Base-by-base conservation (phyloP, 2,329 filamentous ascomycete species). In the Lasiodiplodia hormozganensis region DNA sequence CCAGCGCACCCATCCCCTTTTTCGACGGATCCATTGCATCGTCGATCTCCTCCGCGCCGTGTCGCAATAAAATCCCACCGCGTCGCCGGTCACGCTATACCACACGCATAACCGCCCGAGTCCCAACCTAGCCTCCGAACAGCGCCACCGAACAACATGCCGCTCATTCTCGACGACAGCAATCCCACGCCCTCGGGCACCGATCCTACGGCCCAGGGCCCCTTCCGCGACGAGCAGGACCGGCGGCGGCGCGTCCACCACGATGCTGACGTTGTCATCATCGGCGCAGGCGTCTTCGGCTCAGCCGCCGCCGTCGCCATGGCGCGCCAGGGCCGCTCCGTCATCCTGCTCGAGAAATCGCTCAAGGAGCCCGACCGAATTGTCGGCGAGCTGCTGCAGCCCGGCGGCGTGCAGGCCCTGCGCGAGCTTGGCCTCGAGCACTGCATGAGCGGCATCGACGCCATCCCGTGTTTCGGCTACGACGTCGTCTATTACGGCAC, bases 351-450 rank as follows among this genome's bases (percentile, higher is more conserved):
- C 62, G 96, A 99, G 83, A 88, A 88, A 75, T 96, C 89, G 82
- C 85, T 98, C 81, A 93, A 93, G 81, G 91, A 98, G 83, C 96
- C 96, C 23, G 92, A 98, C 82, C 90, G 96, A 71, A 99, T 99
- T 73, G 94, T 99, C 58, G 96, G 96, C 74, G 96, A 99, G 83
- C 83, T 99, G 72, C 84, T 99, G 74, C 96, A 99, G 81, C 96
- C 96, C 0, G 96, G 96, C 62, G 96, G 96, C 62, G 90, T 97
- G 40, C 85, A 88, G 65, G 92, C 96, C 8, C 85, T 99, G 74
- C 87, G 90, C 76, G 89, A 92, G 77, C 84, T 99, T 62, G 96
- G 96, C 2, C 82, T 99, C 71, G 85, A 84, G 67, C 74, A 94
- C 74, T 97, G 93, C 77, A 82, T 98, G 69, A 93, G 98, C 69